These are phyloP conservation scores for Vaucheria bursata DNA, from an alignment of 352 stramenopile species.

Conservation along the genomic window DNA sequence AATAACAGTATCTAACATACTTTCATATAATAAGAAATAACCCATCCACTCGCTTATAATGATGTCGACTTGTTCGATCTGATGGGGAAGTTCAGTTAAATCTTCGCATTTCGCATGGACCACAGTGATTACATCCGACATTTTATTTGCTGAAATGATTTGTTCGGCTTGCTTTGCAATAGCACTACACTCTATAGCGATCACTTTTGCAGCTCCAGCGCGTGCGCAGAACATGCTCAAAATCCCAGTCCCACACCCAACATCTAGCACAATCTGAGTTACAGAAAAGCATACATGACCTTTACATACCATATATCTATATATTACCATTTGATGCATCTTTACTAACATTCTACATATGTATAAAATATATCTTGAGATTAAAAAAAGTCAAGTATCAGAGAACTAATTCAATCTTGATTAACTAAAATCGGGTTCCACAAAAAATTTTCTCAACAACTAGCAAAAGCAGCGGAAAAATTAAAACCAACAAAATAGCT, in stretches of 20 bases:
- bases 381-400: no score
- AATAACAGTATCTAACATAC: conserved; percentile 55
- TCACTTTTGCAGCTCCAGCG: conserved; percentile 50
- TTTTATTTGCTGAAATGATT: conserved; percentile 88
- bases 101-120: conserved; percentile 65
- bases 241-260: conserved; percentile 56
- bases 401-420: no score
- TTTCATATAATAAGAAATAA: conserved; percentile 57
- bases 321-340: no score
- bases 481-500: no score
- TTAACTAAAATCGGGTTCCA: no score
- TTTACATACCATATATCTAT: no score
- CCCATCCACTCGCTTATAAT: conserved; percentile 61
- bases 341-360: no score
- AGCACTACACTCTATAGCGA: conserved; percentile 51
- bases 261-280: conserved; percentile 61
- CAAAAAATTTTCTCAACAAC: no score
- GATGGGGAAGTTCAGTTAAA: conserved; percentile 74
- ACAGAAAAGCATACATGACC: no score
- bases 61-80: conserved; percentile 60
- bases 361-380: no score
- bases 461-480: no score
- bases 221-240: conserved; percentile 53
- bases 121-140: conserved; percentile 81
- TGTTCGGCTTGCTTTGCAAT: conserved; percentile 68